A percentile compares a stretch with the other conserved stretches of the same genome.
Conservation (phyloP, 768 basidiomycete genomes). For the Tylopilus sp. region DNA sequence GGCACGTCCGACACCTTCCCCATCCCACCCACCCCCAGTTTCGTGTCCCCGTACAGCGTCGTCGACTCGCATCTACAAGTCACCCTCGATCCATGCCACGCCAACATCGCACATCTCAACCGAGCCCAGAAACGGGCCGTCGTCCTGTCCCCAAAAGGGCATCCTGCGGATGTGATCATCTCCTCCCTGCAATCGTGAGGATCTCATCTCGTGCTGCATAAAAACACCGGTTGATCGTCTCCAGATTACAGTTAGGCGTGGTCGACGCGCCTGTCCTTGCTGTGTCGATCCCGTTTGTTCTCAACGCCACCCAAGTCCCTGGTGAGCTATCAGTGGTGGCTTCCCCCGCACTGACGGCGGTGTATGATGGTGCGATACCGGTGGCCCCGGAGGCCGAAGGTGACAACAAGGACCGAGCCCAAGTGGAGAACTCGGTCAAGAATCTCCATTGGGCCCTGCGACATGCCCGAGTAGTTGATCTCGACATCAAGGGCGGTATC, state of each 20-base stretch:
- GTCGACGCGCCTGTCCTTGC: slow-evolving; percentile 46
- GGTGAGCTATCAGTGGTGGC: slow-evolving; percentile 28
- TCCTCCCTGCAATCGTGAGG: slow-evolving; percentile 41
- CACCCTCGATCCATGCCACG: slow-evolving; percentile 21
- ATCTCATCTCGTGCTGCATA: not conserved
- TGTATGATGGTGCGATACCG: slow-evolving; percentile 49
- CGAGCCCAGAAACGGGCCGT: slow-evolving; percentile 54
- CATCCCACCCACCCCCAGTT: slow-evolving; percentile 63
- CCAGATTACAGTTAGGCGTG: slow-evolving; percentile 17
- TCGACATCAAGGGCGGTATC: slow-evolving; percentile 60
- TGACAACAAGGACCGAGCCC: slow-evolving; percentile 9
- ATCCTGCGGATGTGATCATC: slow-evolving; percentile 37
- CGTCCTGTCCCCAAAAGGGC: slow-evolving; percentile 50
- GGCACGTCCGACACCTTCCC: slow-evolving; percentile 67
- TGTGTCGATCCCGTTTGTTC: slow-evolving; percentile 56
- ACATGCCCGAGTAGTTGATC: slow-evolving; percentile 61
- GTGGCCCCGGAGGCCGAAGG: slow-evolving; percentile 24
- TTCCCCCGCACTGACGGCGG: slow-evolving; percentile 44
- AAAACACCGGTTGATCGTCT: not conserved
- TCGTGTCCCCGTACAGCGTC: slow-evolving; percentile 58
- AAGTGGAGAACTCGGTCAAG: slow-evolving; percentile 42
- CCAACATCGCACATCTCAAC: slow-evolving; percentile 40
- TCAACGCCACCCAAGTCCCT: slow-evolving; percentile 46
- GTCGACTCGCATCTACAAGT: slow-evolving; percentile 67
- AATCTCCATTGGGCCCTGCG: slow-evolving; percentile 66